Evolutionary conservation across 495 filamentous ascomycete genomes (phyloP).

Genomic region (Massariosphaeria phaeospora): DNA sequence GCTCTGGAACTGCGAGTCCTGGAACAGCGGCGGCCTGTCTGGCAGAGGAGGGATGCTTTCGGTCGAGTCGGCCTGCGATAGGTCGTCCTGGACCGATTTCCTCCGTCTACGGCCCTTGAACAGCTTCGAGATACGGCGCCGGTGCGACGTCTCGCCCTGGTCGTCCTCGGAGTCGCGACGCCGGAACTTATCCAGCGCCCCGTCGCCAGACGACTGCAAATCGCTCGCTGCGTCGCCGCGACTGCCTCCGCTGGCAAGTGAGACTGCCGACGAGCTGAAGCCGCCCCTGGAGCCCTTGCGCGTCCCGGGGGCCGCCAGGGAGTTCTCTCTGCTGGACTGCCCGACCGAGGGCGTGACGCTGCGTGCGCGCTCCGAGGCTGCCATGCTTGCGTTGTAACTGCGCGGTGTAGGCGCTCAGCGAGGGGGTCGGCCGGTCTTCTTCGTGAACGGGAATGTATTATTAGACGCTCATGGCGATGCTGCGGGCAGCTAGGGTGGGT

Average conservation of each 20-base stretch:
- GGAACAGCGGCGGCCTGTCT: conserved; percentile 1
- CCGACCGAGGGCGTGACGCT: not conserved
- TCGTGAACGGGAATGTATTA: not conserved
- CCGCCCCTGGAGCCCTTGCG: conserved; percentile 14
- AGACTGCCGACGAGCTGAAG: conserved; percentile 32
- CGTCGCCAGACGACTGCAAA: conserved; percentile 35
- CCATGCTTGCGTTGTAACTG: conserved; percentile 3
- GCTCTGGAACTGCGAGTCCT: conserved; percentile 14
- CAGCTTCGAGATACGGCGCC: conserved; percentile 50
- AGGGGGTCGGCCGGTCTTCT: not conserved
- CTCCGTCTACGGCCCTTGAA: conserved; percentile 48
- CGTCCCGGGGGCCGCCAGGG: conserved; percentile 4
- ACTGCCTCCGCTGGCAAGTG: conserved; percentile 31
- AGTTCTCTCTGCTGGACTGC: conserved; percentile 6
- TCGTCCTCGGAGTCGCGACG: conserved; percentile 28
- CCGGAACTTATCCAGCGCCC: conserved; percentile 35
- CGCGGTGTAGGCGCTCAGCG: not conserved
- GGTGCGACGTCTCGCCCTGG: conserved; percentile 38
- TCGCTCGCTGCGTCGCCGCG: conserved; percentile 22
- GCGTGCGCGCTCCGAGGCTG: conserved; percentile 7
- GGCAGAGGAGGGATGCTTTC: conserved; percentile 26
- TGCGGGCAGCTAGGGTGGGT: too few species aligned
- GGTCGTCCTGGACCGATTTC: conserved; percentile 19
- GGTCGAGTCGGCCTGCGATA: conserved; percentile 5
- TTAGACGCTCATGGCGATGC: too few species aligned